Conservation (phyloP, 1,284 basidiomycete species). For the Sanghuangporus baumii region DNA sequence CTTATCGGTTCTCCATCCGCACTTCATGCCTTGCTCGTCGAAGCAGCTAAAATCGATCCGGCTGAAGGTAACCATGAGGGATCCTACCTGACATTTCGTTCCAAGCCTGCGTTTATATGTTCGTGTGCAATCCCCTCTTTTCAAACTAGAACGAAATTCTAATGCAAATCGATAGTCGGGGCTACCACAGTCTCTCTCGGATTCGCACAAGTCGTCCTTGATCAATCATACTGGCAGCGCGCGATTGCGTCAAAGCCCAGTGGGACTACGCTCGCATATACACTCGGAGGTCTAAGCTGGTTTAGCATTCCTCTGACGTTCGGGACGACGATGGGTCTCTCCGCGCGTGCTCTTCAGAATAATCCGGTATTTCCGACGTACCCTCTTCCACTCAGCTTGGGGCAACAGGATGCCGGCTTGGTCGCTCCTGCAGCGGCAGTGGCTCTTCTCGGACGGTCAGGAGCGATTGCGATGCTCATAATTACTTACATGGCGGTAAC, state of each 20-base stretch:
- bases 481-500: constrained; percentile 55
- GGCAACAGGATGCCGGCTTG: constrained; percentile 46
- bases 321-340: constrained; percentile 51
- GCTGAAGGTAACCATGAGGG: constrained; percentile 63
- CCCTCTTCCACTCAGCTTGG: constrained; percentile 41
- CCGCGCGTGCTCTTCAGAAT: constrained; percentile 45
- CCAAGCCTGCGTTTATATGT: constrained; percentile 49
- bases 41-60: constrained; percentile 42
- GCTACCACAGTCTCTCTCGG: constrained; percentile 13
- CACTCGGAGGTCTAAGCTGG: constrained; percentile 59
- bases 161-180: background rate
- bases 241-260: constrained; percentile 24
- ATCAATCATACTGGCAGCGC: constrained; percentile 31
- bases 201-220: constrained; percentile 22
- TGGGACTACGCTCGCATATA: constrained; percentile 24
- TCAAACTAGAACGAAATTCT: background rate
- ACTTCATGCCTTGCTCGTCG: constrained; percentile 56
- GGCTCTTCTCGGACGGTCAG: constrained; percentile 45
- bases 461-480: constrained; percentile 45
- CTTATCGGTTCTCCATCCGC: constrained; percentile 54
- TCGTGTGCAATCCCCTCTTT: constrained; percentile 19
- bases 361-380: constrained; percentile 49
- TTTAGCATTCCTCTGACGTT: constrained; percentile 57
- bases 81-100: constrained; percentile 69
- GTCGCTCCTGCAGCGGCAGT: constrained; percentile 49